These are phyloP conservation scores for Fusarium sororula DNA, from an alignment of 2,329 filamentous ascomycete species.

Conservation along the genomic window DNA sequence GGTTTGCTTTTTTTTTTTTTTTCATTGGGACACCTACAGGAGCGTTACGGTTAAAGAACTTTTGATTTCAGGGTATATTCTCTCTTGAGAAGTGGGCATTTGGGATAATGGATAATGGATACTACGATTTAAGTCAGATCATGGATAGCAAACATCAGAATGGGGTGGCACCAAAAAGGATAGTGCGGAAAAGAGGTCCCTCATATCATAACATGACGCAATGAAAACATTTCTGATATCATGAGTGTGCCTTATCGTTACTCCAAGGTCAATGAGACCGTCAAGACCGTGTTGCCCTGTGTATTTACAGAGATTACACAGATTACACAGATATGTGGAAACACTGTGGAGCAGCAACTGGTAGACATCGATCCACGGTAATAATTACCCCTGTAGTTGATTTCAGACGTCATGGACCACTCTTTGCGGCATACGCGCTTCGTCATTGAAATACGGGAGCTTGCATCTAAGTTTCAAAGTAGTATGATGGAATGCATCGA, in stretches of 20 bases:
- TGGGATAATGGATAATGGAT: not conserved
- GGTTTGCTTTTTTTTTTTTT: not conserved
- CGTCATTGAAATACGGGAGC: not conserved
- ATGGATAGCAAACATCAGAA: not conserved
- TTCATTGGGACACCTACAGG: not conserved
- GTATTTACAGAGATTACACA: not conserved
- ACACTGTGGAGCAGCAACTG: not conserved
- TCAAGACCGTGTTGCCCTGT: not conserved
- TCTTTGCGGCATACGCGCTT: not conserved
- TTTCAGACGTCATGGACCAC: constrained; percentile 8
- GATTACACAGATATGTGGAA: not conserved
- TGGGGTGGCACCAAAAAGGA: not conserved
- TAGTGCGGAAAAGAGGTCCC: not conserved
- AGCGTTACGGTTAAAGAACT: not conserved
- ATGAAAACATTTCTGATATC: not conserved
- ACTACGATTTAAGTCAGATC: not conserved
- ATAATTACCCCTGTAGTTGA: not conserved
- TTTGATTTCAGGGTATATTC: not conserved
- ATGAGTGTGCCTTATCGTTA: not conserved
- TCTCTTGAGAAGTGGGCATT: not conserved
- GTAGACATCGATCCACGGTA: not conserved
- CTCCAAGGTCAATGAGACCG: not conserved
- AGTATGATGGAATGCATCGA: not conserved
- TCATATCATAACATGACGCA: constrained; percentile 10
- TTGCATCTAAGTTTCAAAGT: not conserved